Percentiles rank a stretch among this genome's conserved stretches.
These are phyloP conservation scores for Porcisia hertigi DNA, from an alignment of 208 protist genomes.

Conservation along the genomic window DNA sequence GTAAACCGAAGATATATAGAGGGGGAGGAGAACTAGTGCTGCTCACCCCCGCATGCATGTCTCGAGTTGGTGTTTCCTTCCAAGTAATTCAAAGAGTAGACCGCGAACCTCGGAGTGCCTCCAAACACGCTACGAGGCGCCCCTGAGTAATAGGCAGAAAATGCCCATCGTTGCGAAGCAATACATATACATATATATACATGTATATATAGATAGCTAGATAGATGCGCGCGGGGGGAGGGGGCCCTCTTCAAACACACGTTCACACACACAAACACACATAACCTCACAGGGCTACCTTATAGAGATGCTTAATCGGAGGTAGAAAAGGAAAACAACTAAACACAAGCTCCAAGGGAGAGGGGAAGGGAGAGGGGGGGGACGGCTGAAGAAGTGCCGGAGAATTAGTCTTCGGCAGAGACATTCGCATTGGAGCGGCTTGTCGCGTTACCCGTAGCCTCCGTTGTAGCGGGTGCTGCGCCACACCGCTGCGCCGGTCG, in stretches of 20 bases:
- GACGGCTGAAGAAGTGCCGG: no score
- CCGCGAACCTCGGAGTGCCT: no score
- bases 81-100: neutral
- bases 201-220: neutral
- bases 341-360: neutral
- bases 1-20: no score
- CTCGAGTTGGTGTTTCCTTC: neutral
- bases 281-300: neutral
- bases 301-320: neutral
- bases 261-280: neutral
- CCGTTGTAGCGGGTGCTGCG: neutral
- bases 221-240: neutral
- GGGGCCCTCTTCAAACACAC: neutral
- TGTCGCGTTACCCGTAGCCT: neutral
- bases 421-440: neutral
- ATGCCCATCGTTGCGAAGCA: no score
- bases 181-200: no score
- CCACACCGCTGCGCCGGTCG: neutral
- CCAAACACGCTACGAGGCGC: no score
- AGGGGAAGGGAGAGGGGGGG: no score
- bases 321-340: neutral
- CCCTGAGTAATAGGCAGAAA: neutral
- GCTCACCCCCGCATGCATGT: neutral
- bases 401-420: neutral
- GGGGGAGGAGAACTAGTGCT: neutral